phyloP scores from a whole-genome alignment of 1,139 yeast genomes.

The Lipomyces yarrowii region DNA sequence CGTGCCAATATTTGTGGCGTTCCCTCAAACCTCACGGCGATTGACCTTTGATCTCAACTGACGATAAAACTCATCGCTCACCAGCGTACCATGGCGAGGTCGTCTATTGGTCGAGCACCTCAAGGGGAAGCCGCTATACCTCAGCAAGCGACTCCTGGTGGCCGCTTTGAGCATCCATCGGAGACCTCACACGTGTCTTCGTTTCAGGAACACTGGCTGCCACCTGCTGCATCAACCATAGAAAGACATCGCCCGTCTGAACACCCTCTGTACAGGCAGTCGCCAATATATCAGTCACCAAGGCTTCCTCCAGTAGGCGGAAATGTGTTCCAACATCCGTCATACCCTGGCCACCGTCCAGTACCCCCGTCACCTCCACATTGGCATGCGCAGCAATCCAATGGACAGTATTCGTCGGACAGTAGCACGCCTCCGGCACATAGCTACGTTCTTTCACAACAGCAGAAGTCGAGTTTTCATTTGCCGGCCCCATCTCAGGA shows the following conservation, averaged over 20 bases:
- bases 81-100: constrained; percentile 7
- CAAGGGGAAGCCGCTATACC: background rate
- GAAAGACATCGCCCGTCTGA: background rate
- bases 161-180: background rate
- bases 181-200: background rate
- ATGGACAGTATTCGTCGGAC: background rate
- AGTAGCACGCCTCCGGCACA: background rate
- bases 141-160: background rate
- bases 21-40: background rate
- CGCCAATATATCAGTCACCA: background rate
- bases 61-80: background rate
- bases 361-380: background rate
- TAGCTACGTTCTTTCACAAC: background rate
- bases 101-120: background rate
- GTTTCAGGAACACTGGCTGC: background rate
- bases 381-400: background rate
- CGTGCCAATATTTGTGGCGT: background rate
- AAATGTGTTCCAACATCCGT: background rate
- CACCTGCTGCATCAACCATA: background rate
- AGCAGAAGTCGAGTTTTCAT: background rate
- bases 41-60: background rate
- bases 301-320: background rate
- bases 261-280: background rate
- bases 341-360: background rate
- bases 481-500: background rate